Conservation (phyloP, 139 green algal genomes). For the Chlamydomonas sp. region DNA sequence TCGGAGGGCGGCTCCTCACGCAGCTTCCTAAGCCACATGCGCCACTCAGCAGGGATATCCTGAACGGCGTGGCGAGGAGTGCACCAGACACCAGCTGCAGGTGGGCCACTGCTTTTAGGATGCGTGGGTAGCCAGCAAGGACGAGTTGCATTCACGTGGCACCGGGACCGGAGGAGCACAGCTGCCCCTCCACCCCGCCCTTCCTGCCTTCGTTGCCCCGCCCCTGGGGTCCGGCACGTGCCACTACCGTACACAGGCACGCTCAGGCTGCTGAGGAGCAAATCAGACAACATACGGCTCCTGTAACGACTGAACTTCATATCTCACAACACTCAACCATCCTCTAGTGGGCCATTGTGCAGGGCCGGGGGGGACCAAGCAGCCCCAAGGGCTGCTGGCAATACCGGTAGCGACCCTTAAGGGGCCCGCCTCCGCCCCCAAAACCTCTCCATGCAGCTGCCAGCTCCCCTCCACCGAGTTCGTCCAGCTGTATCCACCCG, state of each 20-base stretch:
- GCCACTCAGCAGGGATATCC: slow-evolving; percentile 55
- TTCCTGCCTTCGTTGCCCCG: too few species aligned
- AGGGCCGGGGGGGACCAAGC: neutral
- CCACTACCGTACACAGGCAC: neutral
- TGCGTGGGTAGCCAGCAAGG: neutral
- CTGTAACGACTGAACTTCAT: neutral
- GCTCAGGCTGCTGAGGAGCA: neutral
- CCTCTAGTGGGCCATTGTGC: neutral
- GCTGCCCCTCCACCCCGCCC: too few species aligned
- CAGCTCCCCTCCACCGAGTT: too few species aligned
- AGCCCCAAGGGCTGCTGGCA: neutral
- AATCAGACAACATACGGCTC: neutral
- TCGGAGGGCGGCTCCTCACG: slow-evolving; percentile 46
- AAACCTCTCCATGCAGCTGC: too few species aligned
- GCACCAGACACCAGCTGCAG: too few species aligned
- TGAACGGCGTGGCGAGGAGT: neutral
- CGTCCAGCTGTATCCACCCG: too few species aligned
- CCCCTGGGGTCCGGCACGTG: neutral
- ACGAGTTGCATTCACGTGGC: neutral
- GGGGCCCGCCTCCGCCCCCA: too few species aligned
- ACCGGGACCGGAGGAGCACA: too few species aligned
- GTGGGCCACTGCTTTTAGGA: neutral
- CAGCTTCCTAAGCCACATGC: slow-evolving; percentile 57
- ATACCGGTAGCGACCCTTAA: too few species aligned
- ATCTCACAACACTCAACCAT: neutral